A percentile compares a stretch with the other conserved stretches of the same genome.
These are phyloP conservation scores for Wilcoxina mikolae DNA, from an alignment of 495 filamentous ascomycete species.

Conservation along the genomic window DNA sequence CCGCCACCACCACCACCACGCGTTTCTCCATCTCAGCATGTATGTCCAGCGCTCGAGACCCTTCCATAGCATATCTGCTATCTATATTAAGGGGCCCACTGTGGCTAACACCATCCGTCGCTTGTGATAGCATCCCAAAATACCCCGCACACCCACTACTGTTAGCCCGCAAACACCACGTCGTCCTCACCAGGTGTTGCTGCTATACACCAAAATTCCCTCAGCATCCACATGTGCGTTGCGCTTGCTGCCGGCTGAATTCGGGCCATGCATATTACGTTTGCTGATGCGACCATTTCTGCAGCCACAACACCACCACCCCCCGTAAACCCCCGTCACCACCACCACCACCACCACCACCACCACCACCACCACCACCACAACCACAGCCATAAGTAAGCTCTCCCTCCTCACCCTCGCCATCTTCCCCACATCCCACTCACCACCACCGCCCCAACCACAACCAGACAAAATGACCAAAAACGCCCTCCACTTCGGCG, in stretches of 20 bases:
- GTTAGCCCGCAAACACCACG: background rate
- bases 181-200: background rate
- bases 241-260: too few relatives aligned
- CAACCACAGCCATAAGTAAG: background rate
- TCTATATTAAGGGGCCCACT: too few relatives aligned
- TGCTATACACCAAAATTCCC: too few relatives aligned
- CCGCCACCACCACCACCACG: too few relatives aligned
- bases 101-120: too few relatives aligned
- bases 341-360: background rate
- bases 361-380: background rate
- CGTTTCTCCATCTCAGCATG: too few relatives aligned
- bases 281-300: background rate
- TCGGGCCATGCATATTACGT: background rate
- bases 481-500: conserved; percentile 55
- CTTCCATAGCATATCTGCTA: too few relatives aligned
- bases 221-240: too few relatives aligned
- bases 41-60: too few relatives aligned
- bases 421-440: background rate
- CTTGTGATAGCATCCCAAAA: too few relatives aligned
- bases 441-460: background rate
- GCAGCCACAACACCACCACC: background rate
- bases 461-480: background rate
- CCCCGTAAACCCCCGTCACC: background rate
- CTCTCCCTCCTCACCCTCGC: background rate
- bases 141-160: too few relatives aligned